Evolutionary conservation across 192 early-diverging fungal species (phyloP), one percentile per base, ranked within the genome.

Genomic region (Entomortierella lignicola): DNA sequence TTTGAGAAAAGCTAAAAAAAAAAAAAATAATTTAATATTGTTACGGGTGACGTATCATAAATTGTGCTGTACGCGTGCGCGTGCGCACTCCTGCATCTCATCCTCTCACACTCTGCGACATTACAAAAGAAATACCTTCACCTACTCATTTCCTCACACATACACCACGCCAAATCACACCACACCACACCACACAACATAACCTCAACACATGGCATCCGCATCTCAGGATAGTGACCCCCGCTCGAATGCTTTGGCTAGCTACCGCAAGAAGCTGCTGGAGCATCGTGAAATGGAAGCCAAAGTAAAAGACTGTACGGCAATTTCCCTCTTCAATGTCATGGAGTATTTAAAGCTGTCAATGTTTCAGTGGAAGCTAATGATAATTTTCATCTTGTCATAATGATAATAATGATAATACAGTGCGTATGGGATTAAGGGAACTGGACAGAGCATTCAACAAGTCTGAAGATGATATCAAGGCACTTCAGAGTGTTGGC

Each of bases 401-500:
- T 25, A 37, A 7, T 37, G 5, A 7, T 37, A 4, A 10, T 7
- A 37, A 37, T 37, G 37, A 61, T 20, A 55, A 27, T 63, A 52
- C 69, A 95, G 94, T 95, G 63, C 95, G 98, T 41, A 77, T 92
- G 58, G 95, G 93, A 52, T 86, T 99, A 34, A 90, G 91, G 61
- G 81, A 90, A 15, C 86, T 99, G 47, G 96, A 99, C 72, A 90
- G 93, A 50, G 93, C 97, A 57, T 99, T 90, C 77, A 90, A 96
- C 64, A 99, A 99, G 72, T 93, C 95, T 18, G 98, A 99, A 83
- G 92, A 98, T 69, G 97, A 99, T 82, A 90, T 99, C 63, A 98
- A 98, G 80, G 97, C 98, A 0, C 82, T 99, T 37, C 98, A 99
- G 83, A 96, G 94, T 82, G 96, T 98, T n/a, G 98, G 98, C 4